Evolutionary conservation across 2,329 filamentous ascomycete species (phyloP).

Genomic region (Monosporascus ibericus): DNA sequence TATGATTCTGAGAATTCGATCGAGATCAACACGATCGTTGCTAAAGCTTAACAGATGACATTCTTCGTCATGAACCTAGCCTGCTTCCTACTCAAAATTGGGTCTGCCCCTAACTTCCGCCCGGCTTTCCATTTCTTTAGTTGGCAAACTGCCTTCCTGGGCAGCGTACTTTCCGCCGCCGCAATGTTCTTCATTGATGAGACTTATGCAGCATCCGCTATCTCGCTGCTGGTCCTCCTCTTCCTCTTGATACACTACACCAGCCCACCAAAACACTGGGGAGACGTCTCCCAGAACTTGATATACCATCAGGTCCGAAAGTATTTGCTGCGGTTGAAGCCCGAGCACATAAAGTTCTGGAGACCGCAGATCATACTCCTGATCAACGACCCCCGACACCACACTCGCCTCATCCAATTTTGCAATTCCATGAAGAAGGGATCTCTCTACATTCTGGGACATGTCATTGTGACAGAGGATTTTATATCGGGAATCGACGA

Average conservation of each 20-base stretch:
- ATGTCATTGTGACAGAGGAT: slow-evolving; percentile 81
- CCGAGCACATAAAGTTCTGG: slow-evolving; percentile 93
- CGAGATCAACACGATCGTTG: neutral
- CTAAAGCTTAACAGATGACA: slow-evolving; percentile 57
- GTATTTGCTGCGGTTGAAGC: slow-evolving; percentile 73
- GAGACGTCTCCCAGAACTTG: slow-evolving; percentile 81
- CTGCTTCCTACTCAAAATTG: slow-evolving; percentile 80
- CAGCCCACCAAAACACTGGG: slow-evolving; percentile 81
- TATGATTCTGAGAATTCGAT: slow-evolving; percentile 20
- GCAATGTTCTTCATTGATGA: slow-evolving; percentile 91
- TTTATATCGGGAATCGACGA: slow-evolving; percentile 75
- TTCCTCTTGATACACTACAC: slow-evolving; percentile 83
- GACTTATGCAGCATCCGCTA: slow-evolving; percentile 69
- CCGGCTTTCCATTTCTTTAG: slow-evolving; percentile 87
- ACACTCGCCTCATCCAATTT: slow-evolving; percentile 81
- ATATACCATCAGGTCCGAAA: slow-evolving; percentile 86
- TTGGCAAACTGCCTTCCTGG: slow-evolving; percentile 72
- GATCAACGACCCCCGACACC: slow-evolving; percentile 73
- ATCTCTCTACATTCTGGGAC: slow-evolving; percentile 75
- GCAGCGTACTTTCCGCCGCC: slow-evolving; percentile 67
- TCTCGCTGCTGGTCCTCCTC: slow-evolving; percentile 66
- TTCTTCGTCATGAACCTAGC: slow-evolving; percentile 85
- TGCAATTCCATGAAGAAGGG: slow-evolving; percentile 91
- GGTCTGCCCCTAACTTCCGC: slow-evolving; percentile 82
- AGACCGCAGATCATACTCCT: slow-evolving; percentile 80